phyloP scores from a whole-genome alignment of 2,329 filamentous ascomycete species.

The Pseudocercospora cruenta region DNA sequence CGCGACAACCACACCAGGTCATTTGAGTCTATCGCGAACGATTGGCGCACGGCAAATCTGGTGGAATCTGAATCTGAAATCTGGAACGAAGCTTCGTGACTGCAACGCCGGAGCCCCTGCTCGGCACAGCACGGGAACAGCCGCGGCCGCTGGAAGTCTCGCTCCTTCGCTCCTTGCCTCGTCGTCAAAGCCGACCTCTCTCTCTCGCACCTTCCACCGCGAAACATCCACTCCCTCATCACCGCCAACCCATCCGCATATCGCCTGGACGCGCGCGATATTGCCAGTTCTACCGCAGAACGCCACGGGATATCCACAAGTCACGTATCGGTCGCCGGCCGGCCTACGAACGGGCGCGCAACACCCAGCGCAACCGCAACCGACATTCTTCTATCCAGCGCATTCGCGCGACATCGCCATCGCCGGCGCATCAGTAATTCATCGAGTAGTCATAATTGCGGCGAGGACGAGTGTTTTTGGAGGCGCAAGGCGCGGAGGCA shows the following conservation, averaged over 20 bases:
- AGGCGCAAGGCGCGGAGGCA: conserved; percentile 32
- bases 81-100: neutral
- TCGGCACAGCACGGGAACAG: neutral
- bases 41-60: conserved; percentile 2
- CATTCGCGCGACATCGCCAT: conserved; percentile 26
- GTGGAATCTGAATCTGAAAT: neutral
- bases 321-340: conserved; percentile 34
- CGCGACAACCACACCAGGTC: conserved; percentile 1
- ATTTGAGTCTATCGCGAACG: conserved; percentile 1
- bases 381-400: conserved; percentile 2
- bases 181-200: neutral
- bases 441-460: conserved; percentile 20
- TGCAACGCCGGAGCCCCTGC: neutral
- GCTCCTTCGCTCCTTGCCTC: neutral
- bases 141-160: neutral
- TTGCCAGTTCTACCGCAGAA: conserved; percentile 25
- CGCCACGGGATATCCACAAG: conserved; percentile 20
- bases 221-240: conserved; percentile 24
- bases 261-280: conserved; percentile 38
- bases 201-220: conserved; percentile 4
- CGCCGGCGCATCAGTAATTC: conserved; percentile 27
- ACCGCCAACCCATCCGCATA: conserved; percentile 32
- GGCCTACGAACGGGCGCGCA: conserved; percentile 31
- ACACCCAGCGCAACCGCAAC: conserved; percentile 27
- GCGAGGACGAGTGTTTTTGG: conserved; percentile 19